Base-by-base conservation (phyloP, 2,329 filamentous ascomycete genomes). In the Colletotrichum spaethianum region DNA sequence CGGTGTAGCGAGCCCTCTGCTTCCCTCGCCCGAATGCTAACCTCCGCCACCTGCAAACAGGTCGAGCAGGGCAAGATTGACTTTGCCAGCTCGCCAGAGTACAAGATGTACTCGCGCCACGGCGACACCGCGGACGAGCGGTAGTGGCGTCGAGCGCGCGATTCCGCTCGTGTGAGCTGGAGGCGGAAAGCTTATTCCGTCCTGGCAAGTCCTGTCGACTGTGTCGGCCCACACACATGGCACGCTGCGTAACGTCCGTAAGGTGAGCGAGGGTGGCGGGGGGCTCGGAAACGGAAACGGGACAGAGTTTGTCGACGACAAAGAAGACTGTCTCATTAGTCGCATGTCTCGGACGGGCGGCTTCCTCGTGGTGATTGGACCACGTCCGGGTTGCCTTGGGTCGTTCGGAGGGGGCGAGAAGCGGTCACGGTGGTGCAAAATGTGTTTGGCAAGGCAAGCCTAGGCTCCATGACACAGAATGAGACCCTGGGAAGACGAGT, bases 81-180 rank as follows among this genome's bases (percentile, higher is more conserved):
- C 75, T 89, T 90, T 77, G 85, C 86, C 72, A 89, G 83, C 55
- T 86, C 86, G 12, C 81, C 87, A 5, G 89, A 91, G 80, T 91
- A 89, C 81, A 88, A 88, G 79, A 89, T 90, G 86, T 91, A 90
- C 78, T 90, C 88, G 61, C 82, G 89, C 40, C 88, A 91, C 75
- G 86, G 91, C 77, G 87, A 87, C 79, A 87, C 86, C 1, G 78
- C 80, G 3, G 82, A 84, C n/a, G 64, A 62, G 14, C 65, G 44
- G 31, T 33, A 33, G 50, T 20, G 14, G 14, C 23, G 28, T 31
- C 12, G n/a, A 20, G 26, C 18, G 12, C 14, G 44, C 5, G 44
- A 12, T 14, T 3, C 3, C 26, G 44, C n/a, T 48, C 44, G 8
- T 11, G 18, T 48, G 20, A n/a, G 42, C 18, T n/a, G 44, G 23